Base-by-base conservation (phyloP, 768 basidiomycete species). In the Russula brevipes region DNA sequence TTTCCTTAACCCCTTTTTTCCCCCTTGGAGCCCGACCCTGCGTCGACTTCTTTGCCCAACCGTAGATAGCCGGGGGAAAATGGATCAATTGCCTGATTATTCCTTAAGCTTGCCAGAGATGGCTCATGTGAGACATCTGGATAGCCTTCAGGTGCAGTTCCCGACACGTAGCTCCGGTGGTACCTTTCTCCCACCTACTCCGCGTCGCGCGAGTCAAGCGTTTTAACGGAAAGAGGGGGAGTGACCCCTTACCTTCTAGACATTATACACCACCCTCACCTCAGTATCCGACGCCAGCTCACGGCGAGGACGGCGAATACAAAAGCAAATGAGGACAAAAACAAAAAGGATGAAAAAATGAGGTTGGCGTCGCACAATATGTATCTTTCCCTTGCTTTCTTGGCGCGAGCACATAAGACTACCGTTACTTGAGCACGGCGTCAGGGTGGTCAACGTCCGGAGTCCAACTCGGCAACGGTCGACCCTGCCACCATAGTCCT, bases 401-500 rank as follows among this genome's bases (percentile, higher is more conserved):
- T 24, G 24, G 24, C 24, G 24, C 24, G 1, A 24, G n/a, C 19
- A 11, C 55, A 19, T 35, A 24, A 8, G 41, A 36, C 50, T 39
- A 51, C 17, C 47, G 39, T n/a, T 49, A 38, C n/a, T 10, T 17
- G 35, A 50, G 47, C 39, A 42, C 6, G 11, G 24, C 51, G n/a
- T n/a, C 9, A 11, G 11, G n/a, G 17, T 19, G 3, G 19, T 42
- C 56, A 4, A 42, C 30, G 6, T 73, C 72, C 1, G 78, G 76
- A 14, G 72, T 74, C 76, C 76, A 77, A 57, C 72, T 76, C 7
- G 62, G 69, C 16, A 83, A 66, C 61, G 70, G 68, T 35, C 33
- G 57, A n/a, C 78, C 77, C 24, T 69, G 62, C 68, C 70, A 76
- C 82, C 82, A 83, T 17, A 83, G 63, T 0, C 76, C 77, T 0